These are phyloP conservation scores for Chaetomidium leptoderma DNA, from an alignment of 495 filamentous ascomycete species.

Conservation along the genomic window DNA sequence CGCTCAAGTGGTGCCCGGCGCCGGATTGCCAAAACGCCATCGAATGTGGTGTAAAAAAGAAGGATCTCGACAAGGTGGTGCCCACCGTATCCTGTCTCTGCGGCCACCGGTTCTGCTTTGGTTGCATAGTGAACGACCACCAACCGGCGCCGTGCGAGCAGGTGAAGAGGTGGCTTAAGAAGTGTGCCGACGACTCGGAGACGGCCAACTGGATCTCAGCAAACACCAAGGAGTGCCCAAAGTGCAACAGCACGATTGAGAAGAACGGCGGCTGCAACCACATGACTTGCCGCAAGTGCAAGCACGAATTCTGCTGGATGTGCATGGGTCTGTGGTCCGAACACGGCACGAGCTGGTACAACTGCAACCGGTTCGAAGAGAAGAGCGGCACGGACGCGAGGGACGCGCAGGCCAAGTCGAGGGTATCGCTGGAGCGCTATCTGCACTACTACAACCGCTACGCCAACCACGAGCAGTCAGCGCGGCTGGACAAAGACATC, in stretches of 20 bases:
- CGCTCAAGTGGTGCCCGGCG: conserved; percentile 93
- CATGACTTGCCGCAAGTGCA: conserved; percentile 98
- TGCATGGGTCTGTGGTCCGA: conserved; percentile 99
- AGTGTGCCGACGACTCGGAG: conserved; percentile 97
- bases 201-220: conserved; percentile 99
- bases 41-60: conserved; percentile 80
- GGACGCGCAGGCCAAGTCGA: conserved; percentile 82
- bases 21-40: conserved; percentile 91
- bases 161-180: conserved; percentile 95
- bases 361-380: conserved; percentile 95
- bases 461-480: conserved; percentile 97
- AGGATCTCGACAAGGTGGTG: conserved; percentile 76
- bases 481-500: conserved; percentile 93
- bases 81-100: conserved; percentile 85
- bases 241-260: conserved; percentile 93
- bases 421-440: conserved; percentile 86
- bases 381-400: conserved; percentile 87
- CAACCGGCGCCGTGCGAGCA: conserved; percentile 87
- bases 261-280: conserved; percentile 99
- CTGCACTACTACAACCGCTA: conserved; percentile 98
- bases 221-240: conserved; percentile 97
- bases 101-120: conserved; percentile 87
- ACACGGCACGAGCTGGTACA: conserved; percentile 99
- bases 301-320: conserved; percentile 99
- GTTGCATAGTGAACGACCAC: conserved; percentile 88